These are phyloP conservation scores for Diaporthe sp. DNA, from an alignment of 2,329 filamentous ascomycete species.

Conservation along the genomic window DNA sequence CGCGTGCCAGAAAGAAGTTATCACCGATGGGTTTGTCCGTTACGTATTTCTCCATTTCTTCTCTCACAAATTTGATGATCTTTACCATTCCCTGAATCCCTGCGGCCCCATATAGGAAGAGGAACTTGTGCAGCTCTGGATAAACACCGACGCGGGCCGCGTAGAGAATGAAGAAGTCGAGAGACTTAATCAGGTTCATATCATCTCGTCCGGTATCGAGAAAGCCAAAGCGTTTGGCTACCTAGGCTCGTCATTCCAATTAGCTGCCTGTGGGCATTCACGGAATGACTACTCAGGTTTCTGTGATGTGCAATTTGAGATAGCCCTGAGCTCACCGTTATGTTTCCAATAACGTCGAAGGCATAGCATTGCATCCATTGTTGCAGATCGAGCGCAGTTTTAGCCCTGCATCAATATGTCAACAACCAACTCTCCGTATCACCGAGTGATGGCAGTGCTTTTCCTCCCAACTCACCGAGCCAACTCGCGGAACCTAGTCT, in stretches of 20 bases:
- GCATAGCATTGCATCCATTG: constrained; percentile 38
- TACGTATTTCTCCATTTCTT: background rate
- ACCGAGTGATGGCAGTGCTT: background rate
- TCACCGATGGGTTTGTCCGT: background rate
- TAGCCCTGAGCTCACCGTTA: constrained; percentile 14
- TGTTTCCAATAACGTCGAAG: constrained; percentile 36
- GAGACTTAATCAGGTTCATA: background rate
- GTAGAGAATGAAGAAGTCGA: constrained; percentile 16
- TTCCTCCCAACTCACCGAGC: background rate
- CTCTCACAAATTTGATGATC: constrained; percentile 1
- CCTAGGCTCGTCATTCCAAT: background rate
- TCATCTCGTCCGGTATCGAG: constrained; percentile 34
- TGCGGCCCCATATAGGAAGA: constrained; percentile 7
- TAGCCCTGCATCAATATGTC: background rate
- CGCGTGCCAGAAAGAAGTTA: constrained; percentile 16
- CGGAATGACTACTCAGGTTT: background rate
- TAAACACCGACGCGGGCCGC: constrained; percentile 27
- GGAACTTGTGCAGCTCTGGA: constrained; percentile 19
- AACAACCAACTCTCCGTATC: background rate
- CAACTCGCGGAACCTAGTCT: constrained; percentile 19
- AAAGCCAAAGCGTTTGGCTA: constrained; percentile 35
- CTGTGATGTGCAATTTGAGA: background rate
- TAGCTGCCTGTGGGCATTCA: background rate
- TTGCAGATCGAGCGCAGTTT: background rate
- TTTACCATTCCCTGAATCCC: constrained; percentile 14